A percentile compares a stretch with the other conserved stretches of the same genome.
Conservation (phyloP, 192 early-diverging fungal species). For the Haplosporangium gracile region DNA sequence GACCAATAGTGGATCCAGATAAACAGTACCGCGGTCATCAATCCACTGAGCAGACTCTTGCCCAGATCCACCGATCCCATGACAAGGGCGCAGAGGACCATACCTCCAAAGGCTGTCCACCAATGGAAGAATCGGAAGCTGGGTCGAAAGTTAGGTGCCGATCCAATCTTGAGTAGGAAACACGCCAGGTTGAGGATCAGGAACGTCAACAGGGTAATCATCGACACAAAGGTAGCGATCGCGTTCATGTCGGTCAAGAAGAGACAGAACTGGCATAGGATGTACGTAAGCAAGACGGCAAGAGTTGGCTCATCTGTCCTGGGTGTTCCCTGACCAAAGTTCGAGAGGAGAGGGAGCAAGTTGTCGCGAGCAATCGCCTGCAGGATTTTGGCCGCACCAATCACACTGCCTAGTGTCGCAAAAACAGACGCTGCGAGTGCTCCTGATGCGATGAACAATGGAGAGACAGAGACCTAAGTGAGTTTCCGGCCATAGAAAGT, state of each 20-base stretch:
- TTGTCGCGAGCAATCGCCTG: conserved; percentile 78
- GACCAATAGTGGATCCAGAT: conserved; percentile 75
- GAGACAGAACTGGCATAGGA: conserved; percentile 67
- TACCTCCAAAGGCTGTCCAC: conserved; percentile 71
- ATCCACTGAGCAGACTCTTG: conserved; percentile 62
- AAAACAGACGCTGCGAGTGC: conserved; percentile 72
- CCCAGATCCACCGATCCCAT: conserved; percentile 71
- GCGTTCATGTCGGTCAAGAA: conserved; percentile 73
- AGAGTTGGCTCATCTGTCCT: conserved; percentile 57
- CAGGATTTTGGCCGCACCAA: conserved; percentile 73
- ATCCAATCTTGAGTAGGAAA: conserved; percentile 71
- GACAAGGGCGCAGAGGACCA: conserved; percentile 61
- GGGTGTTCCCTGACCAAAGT: conserved; percentile 53
- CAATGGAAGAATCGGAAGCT: conserved; percentile 76
- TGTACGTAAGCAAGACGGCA: conserved; percentile 59
- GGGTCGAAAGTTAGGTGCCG: conserved; percentile 79
- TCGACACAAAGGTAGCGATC: conserved; percentile 75
- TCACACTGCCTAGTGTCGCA: conserved; percentile 69
- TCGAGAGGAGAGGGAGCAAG: conserved; percentile 64
- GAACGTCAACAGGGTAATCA: conserved; percentile 75
- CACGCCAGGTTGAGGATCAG: conserved; percentile 76
- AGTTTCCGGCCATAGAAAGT: neutral
- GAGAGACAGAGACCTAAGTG: conserved; percentile 63
- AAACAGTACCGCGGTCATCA: conserved; percentile 68
- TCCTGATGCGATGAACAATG: conserved; percentile 67